Percentiles rank a stretch among this genome's conserved stretches.
phyloP scores from a whole-genome alignment of 495 filamentous ascomycete genomes.

The Penicillium ucsense region DNA sequence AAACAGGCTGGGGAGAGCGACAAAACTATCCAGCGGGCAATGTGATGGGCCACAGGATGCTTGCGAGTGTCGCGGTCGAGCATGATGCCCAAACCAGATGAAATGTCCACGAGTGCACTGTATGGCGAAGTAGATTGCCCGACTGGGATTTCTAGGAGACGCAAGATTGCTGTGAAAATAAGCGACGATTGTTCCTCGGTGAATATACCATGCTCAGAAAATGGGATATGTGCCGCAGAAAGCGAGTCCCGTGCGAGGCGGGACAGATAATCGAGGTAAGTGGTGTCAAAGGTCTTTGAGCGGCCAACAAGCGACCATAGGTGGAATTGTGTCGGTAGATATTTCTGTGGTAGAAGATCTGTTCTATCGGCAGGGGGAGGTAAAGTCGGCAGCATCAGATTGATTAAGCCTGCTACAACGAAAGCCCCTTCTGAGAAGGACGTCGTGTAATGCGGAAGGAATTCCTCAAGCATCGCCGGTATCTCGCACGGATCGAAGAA shows the following conservation, averaged over 20 bases:
- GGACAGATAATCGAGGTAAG: constrained; percentile 83
- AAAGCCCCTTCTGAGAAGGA: constrained; percentile 84
- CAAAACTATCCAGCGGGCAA: constrained; percentile 92
- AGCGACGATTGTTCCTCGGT: constrained; percentile 84
- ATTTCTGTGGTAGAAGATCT: constrained; percentile 69
- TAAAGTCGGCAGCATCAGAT: constrained; percentile 78
- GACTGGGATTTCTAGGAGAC: constrained; percentile 90
- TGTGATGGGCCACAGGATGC: constrained; percentile 81
- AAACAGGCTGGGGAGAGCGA: constrained; percentile 83
- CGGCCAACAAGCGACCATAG: constrained; percentile 89
- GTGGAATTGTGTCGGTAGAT: constrained; percentile 88
- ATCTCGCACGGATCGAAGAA: constrained; percentile 88
- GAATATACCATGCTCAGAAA: constrained; percentile 82
- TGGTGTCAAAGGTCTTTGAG: constrained; percentile 77
- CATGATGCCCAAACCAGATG: constrained; percentile 70
- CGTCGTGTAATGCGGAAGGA: constrained; percentile 90
- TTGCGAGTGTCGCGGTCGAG: constrained; percentile 88
- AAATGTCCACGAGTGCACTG: constrained; percentile 66
- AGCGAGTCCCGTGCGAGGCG: constrained; percentile 77
- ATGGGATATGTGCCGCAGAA: constrained; percentile 61
- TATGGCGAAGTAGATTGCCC: constrained; percentile 94
- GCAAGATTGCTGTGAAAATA: constrained; percentile 84
- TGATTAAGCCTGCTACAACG: constrained; percentile 76
- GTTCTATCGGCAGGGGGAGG: constrained; percentile 60
- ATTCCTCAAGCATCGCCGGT: constrained; percentile 81